Conservation (phyloP, 208 protist species). For the Trypanosoma mega region DNA sequence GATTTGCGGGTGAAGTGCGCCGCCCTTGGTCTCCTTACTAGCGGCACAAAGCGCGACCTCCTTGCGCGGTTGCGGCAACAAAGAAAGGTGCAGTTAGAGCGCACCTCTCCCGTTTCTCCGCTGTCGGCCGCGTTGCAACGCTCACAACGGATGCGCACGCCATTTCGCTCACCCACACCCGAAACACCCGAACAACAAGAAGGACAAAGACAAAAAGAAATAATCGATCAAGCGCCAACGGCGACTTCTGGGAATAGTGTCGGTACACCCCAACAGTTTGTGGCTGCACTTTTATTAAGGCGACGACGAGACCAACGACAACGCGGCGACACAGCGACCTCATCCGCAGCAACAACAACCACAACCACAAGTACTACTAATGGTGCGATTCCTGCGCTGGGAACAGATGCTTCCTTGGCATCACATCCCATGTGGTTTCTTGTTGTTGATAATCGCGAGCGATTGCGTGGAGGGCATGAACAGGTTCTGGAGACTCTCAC, state of each 20-base stretch:
- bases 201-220: constrained; percentile 1
- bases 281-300: constrained; percentile 25
- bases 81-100: too few relatives aligned
- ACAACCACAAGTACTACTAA: background rate
- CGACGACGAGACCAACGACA: too few relatives aligned
- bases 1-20: constrained; percentile 34
- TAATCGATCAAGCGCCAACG: background rate
- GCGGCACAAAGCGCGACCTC: constrained; percentile 39
- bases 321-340: too few relatives aligned
- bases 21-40: constrained; percentile 39
- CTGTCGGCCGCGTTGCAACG: background rate
- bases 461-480: constrained; percentile 34
- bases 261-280: constrained; percentile 28
- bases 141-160: background rate
- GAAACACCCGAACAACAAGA: constrained; percentile 1
- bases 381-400: background rate
- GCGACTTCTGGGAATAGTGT: background rate
- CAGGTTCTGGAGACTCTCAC: constrained; percentile 40
- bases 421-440: constrained; percentile 39
- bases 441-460: constrained; percentile 77
- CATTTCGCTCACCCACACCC: background rate
- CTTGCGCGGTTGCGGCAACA: constrained; percentile 18
- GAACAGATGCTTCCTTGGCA: constrained; percentile 7
- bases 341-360: too few relatives aligned
- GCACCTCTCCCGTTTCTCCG: too few relatives aligned